Conservation (phyloP, 2,329 filamentous ascomycete genomes). For the Talaromyces marneffei region DNA sequence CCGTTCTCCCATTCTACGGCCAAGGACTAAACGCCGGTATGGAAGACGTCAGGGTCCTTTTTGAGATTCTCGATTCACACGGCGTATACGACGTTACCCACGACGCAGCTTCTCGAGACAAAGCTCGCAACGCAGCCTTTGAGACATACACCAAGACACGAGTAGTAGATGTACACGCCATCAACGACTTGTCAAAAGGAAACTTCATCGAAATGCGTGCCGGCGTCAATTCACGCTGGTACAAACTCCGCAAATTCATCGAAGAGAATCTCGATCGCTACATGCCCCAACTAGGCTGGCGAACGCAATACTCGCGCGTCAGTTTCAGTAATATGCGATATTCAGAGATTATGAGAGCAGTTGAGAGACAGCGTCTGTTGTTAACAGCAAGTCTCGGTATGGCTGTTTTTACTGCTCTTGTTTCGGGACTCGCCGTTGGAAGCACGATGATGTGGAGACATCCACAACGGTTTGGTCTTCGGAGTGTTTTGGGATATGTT, state of each 20-base stretch:
- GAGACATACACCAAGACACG: slow-evolving; percentile 69
- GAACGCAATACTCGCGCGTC: slow-evolving; percentile 85
- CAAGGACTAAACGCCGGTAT: slow-evolving; percentile 97
- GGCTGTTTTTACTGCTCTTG: slow-evolving; percentile 25
- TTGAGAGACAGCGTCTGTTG: slow-evolving; percentile 61
- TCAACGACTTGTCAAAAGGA: slow-evolving; percentile 83
- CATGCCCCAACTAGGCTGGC: slow-evolving; percentile 73
- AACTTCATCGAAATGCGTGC: slow-evolving; percentile 95
- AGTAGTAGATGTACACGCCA: slow-evolving; percentile 73
- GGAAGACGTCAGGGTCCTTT: slow-evolving; percentile 87
- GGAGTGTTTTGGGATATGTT: not conserved
- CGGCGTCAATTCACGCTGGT: slow-evolving; percentile 70
- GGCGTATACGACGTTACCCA: slow-evolving; percentile 35
- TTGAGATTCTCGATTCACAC: slow-evolving; percentile 70
- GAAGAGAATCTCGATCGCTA: slow-evolving; percentile 78
- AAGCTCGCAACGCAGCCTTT: slow-evolving; percentile 48
- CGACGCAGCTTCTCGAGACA: slow-evolving; percentile 42
- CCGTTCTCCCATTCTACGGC: slow-evolving; percentile 97
- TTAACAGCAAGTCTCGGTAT: slow-evolving; percentile 41
- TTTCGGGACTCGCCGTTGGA: slow-evolving; percentile 26
- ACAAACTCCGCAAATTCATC: slow-evolving; percentile 74
- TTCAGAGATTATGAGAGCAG: slow-evolving; percentile 68
- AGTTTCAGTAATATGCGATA: slow-evolving; percentile 94
- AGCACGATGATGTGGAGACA: slow-evolving; percentile 29
- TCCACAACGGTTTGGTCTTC: slow-evolving; percentile 21